These are phyloP conservation scores for Candida tropicalis DNA, from an alignment of 1,139 yeast genomes.

Conservation along the genomic window DNA sequence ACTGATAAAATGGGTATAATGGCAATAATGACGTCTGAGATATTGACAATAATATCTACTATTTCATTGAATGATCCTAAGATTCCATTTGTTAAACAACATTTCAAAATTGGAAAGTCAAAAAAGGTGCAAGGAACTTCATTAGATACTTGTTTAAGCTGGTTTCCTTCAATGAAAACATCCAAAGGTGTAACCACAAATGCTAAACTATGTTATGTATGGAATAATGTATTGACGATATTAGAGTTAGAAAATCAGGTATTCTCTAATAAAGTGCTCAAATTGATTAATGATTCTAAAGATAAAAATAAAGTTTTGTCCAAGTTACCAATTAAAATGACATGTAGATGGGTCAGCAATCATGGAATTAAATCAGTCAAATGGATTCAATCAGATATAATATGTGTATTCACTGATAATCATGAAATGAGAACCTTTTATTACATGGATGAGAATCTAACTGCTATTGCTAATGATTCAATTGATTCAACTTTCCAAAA, in stretches of 20 bases:
- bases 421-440: slow-evolving; percentile 15
- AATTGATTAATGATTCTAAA: slow-evolving; percentile 34
- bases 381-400: slow-evolving; percentile 59
- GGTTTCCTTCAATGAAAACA: slow-evolving; percentile 52
- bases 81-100: slow-evolving; percentile 37
- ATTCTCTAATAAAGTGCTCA: slow-evolving; percentile 31
- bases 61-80: slow-evolving; percentile 46
- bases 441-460: slow-evolving; percentile 10
- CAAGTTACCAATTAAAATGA: slow-evolving; percentile 42
- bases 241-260: slow-evolving; percentile 48
- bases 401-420: slow-evolving; percentile 37
- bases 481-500: slow-evolving; percentile 14
- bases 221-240: slow-evolving; percentile 61
- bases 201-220: slow-evolving; percentile 66
- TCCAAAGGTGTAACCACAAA: slow-evolving; percentile 31
- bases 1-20: slow-evolving; percentile 61
- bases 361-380: slow-evolving; percentile 49
- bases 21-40: slow-evolving; percentile 59
- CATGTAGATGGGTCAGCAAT: slow-evolving; percentile 47
- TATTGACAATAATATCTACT: slow-evolving; percentile 57
- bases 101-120: slow-evolving; percentile 54
- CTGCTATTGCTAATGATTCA: slow-evolving; percentile 10
- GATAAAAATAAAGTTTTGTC: slow-evolving; percentile 44
- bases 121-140: slow-evolving; percentile 22
- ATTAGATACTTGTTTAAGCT: slow-evolving; percentile 33